Conservation (phyloP, 169 alveolate species). For the Plasmodium vivax region DNA sequence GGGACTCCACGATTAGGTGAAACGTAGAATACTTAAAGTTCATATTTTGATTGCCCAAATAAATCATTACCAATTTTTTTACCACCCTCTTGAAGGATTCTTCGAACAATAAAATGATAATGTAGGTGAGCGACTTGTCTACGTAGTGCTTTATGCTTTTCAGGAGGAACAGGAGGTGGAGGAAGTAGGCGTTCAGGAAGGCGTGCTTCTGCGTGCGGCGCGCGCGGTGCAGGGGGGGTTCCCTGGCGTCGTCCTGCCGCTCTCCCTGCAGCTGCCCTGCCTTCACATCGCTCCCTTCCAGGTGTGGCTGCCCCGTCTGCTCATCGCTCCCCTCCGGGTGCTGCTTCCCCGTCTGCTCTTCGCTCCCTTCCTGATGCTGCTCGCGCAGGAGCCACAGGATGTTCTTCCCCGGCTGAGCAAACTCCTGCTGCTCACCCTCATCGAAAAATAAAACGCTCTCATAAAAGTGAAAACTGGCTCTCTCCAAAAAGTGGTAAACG, state of each 20-base stretch:
- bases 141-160: slow-evolving; percentile 53
- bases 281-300: too few relatives aligned
- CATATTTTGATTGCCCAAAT: slow-evolving; percentile 32
- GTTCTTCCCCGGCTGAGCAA: not conserved
- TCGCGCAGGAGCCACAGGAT: not conserved
- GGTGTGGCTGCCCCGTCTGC: too few relatives aligned
- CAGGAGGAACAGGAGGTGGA: slow-evolving; percentile 43
- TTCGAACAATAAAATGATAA: slow-evolving; percentile 37
- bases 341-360: too few relatives aligned
- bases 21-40: slow-evolving; percentile 10
- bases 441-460: slow-evolving; percentile 59
- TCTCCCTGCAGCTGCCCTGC: not conserved
- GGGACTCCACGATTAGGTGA: slow-evolving; percentile 26
- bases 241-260: not conserved
- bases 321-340: too few relatives aligned
- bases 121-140: slow-evolving; percentile 25
- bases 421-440: slow-evolving; percentile 6
- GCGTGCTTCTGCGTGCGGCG: slow-evolving; percentile 11
- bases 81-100: slow-evolving; percentile 36
- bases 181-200: slow-evolving; percentile 57
- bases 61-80: slow-evolving; percentile 17
- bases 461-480: slow-evolving; percentile 19
- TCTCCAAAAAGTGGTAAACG: slow-evolving; percentile 47
- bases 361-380: not conserved
- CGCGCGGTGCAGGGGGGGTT: not conserved